A percentile compares a stretch with the other conserved stretches of the same genome.
These are phyloP conservation scores for Staphylotrichum longicolle DNA, from an alignment of 495 filamentous ascomycete genomes.

Conservation along the genomic window DNA sequence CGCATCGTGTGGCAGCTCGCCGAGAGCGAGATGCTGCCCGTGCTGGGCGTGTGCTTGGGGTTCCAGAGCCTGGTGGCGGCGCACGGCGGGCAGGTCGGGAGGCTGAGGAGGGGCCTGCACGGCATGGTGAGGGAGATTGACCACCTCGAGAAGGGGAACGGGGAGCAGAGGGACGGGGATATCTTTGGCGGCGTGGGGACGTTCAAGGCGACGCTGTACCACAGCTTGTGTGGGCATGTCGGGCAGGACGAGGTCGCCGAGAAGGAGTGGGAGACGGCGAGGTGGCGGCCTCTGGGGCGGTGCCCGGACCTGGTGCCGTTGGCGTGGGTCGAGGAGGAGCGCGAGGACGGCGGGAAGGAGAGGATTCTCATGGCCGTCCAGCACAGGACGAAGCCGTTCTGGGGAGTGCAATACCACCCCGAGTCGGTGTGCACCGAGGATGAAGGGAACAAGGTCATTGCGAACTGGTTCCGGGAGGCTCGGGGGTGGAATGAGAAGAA, in stretches of 20 bases:
- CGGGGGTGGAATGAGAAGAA: slow-evolving; percentile 49
- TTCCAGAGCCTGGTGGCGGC: slow-evolving; percentile 78
- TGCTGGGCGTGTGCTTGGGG: slow-evolving; percentile 88
- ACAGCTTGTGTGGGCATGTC: slow-evolving; percentile 73
- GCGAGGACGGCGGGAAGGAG: slow-evolving; percentile 41
- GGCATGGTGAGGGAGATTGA: slow-evolving; percentile 69
- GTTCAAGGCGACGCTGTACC: slow-evolving; percentile 78
- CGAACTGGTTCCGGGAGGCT: slow-evolving; percentile 72
- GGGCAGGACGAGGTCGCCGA: slow-evolving; percentile 37
- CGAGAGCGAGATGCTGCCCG: slow-evolving; percentile 59
- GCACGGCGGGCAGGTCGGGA: slow-evolving; percentile 62
- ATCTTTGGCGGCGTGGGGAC: slow-evolving; percentile 52
- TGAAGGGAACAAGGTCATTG: slow-evolving; percentile 63
- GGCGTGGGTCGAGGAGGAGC: slow-evolving; percentile 62
- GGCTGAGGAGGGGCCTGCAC: slow-evolving; percentile 68
- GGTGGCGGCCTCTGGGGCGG: slow-evolving; percentile 31
- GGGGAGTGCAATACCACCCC: slow-evolving; percentile 91
- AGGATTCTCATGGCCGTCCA: slow-evolving; percentile 74
- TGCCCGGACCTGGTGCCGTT: slow-evolving; percentile 54
- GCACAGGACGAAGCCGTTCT: slow-evolving; percentile 73
- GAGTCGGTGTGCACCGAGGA: slow-evolving; percentile 84
- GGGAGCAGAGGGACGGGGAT: slow-evolving; percentile 26
- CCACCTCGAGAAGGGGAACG: slow-evolving; percentile 42
- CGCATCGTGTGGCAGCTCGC: slow-evolving; percentile 68
- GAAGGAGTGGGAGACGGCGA: slow-evolving; percentile 28